Evolutionary conservation across 2,329 filamentous ascomycete genomes (phyloP).

Genomic region (Coleophoma cylindrospora): DNA sequence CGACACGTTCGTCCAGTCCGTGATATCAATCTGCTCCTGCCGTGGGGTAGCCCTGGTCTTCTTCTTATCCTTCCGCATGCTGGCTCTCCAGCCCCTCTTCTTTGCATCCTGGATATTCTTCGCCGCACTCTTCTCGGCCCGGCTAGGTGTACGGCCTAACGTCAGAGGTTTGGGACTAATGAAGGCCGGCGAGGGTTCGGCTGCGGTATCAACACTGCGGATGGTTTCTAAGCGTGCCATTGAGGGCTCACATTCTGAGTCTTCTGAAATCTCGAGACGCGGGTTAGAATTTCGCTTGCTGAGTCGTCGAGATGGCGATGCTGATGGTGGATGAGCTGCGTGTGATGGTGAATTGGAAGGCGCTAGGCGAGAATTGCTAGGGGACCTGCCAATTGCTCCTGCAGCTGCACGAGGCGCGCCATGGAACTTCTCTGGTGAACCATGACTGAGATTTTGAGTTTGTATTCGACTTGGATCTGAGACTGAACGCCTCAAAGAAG

Average conservation of each 20-base stretch:
- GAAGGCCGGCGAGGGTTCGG: conserved; percentile 17
- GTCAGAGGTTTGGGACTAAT: conserved; percentile 9
- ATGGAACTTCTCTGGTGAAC: background rate
- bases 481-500: background rate
- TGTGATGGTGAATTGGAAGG: conserved; percentile 2
- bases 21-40: conserved; percentile 37
- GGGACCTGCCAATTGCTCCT: conserved; percentile 5
- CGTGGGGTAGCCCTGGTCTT: conserved; percentile 35
- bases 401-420: conserved; percentile 6
- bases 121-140: conserved; percentile 54
- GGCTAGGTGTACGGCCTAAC: conserved; percentile 35
- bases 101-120: conserved; percentile 60
- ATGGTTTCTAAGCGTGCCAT: conserved; percentile 52
- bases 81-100: conserved; percentile 47
- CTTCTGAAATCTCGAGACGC: conserved; percentile 40
- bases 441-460: background rate
- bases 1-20: conserved; percentile 48
- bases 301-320: conserved; percentile 11
- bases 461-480: background rate
- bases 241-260: conserved; percentile 33
- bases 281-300: conserved; percentile 14
- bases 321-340: conserved; percentile 3
- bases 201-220: conserved; percentile 33
- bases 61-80: conserved; percentile 29
- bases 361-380: background rate